Conservation (phyloP, 345 rosid species). For the Garcia nutans region DNA sequence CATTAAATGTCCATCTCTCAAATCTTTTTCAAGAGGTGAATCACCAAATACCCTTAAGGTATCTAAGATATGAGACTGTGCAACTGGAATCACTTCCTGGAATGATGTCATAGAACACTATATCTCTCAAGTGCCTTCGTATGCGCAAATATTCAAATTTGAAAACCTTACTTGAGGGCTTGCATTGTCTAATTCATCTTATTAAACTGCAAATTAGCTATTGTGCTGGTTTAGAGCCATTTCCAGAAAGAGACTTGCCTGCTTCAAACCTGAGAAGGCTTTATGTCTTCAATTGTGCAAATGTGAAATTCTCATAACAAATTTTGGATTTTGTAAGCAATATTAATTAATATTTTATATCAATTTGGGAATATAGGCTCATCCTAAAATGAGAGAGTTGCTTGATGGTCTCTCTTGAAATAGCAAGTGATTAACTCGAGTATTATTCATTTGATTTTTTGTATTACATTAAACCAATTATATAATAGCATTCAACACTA, state of each 20-base stretch:
- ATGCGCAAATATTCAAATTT: background rate
- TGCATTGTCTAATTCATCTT: background rate
- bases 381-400: too few species aligned
- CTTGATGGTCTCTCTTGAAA: background rate
- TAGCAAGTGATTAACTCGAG: background rate
- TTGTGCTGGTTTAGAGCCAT: slow-evolving; percentile 2
- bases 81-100: background rate
- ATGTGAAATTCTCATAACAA: background rate
- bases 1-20: slow-evolving; percentile 10
- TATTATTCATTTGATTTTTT: too few species aligned
- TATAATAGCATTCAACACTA: too few species aligned
- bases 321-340: too few species aligned
- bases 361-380: too few species aligned
- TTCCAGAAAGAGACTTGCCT: slow-evolving; percentile 8
- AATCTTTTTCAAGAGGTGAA: slow-evolving; percentile 11
- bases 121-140: background rate
- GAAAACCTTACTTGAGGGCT: slow-evolving; percentile 1
- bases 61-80: slow-evolving; percentile 6
- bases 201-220: background rate
- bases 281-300: slow-evolving; percentile 1
- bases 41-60: slow-evolving; percentile 8
- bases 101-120: background rate
- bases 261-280: background rate
- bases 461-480: too few species aligned
- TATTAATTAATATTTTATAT: too few species aligned